Conservation (phyloP, 192 early-diverging fungal species). For the Rhizoclosmatium sp. region DNA sequence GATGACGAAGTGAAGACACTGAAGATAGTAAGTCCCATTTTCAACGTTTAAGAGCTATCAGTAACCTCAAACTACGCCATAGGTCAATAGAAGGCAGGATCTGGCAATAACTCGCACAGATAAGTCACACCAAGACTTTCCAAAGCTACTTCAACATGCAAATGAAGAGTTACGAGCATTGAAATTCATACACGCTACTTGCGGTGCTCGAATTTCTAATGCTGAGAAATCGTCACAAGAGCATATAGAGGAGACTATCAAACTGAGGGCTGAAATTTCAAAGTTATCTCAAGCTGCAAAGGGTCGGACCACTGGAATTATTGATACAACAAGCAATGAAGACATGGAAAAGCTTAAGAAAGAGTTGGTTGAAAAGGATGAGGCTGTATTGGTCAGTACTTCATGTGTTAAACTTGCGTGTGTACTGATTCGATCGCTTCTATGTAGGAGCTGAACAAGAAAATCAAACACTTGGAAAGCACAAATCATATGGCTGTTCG, state of each 20-base stretch:
- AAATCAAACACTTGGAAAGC: slow-evolving; percentile 16
- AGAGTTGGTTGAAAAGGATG: slow-evolving; percentile 15
- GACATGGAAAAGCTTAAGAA: slow-evolving; percentile 1
- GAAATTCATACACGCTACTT: slow-evolving; percentile 15
- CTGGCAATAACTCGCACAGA: slow-evolving; percentile 28
- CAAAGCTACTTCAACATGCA: slow-evolving; percentile 17
- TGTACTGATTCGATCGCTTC: not conserved
- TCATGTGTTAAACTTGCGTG: not conserved
- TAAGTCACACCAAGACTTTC: slow-evolving; percentile 16
- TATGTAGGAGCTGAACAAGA: slow-evolving; percentile 21
- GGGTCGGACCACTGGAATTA: not conserved
- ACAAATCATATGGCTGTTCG: slow-evolving; percentile 3
- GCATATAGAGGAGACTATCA: slow-evolving; percentile 30
- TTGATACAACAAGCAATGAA: not conserved
- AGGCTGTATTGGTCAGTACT: not conserved
- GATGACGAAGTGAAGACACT: slow-evolving; percentile 32
- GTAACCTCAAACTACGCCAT: not conserved
- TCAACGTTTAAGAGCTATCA: not conserved
- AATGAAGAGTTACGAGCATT: slow-evolving; percentile 30
- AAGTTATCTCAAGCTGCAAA: not conserved
- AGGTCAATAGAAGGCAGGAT: slow-evolving; percentile 35
- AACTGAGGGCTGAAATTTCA: slow-evolving; percentile 12
- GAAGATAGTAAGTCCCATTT: slow-evolving; percentile 21
- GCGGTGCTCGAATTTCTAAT: slow-evolving; percentile 8
- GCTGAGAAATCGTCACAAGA: slow-evolving; percentile 29